phyloP scores from a whole-genome alignment of 257 asterid genomes.

The Solanum pennellii region DNA sequence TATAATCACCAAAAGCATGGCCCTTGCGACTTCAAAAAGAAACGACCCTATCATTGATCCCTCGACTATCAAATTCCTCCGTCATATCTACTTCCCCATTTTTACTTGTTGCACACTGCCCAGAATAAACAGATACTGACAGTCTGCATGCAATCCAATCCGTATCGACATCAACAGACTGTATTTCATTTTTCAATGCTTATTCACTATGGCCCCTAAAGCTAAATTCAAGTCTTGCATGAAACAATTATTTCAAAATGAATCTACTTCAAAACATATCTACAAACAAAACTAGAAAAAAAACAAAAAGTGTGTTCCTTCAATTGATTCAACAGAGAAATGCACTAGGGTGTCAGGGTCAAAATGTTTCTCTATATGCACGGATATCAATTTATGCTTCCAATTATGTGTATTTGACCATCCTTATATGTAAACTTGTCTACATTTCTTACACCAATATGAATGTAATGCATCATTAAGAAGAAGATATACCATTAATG shows the following conservation, averaged over 20 bases:
- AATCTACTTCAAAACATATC: background rate
- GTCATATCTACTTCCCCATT: background rate
- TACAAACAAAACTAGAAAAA: background rate
- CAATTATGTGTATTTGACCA: background rate
- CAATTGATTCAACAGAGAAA: background rate
- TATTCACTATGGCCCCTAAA: background rate
- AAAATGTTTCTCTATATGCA: background rate
- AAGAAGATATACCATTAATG: conserved; percentile 33
- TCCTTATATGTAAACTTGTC: background rate
- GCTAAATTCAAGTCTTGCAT: background rate
- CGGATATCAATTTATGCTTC: background rate
- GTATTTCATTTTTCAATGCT: background rate
- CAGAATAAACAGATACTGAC: background rate
- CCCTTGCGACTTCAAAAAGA: background rate
- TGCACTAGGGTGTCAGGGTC: background rate
- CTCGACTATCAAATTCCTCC: background rate
- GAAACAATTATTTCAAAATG: background rate
- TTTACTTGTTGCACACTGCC: background rate
- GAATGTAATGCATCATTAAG: background rate
- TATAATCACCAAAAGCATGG: background rate
- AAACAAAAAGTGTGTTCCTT: background rate
- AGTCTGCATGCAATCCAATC: background rate
- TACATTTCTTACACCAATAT: background rate
- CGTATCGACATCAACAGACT: background rate
- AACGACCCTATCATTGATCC: background rate